A percentile compares a stretch with the other conserved stretches of the same genome.
Conservation (phyloP, 2,329 filamentous ascomycete genomes). For the Aspergillus latus region DNA sequence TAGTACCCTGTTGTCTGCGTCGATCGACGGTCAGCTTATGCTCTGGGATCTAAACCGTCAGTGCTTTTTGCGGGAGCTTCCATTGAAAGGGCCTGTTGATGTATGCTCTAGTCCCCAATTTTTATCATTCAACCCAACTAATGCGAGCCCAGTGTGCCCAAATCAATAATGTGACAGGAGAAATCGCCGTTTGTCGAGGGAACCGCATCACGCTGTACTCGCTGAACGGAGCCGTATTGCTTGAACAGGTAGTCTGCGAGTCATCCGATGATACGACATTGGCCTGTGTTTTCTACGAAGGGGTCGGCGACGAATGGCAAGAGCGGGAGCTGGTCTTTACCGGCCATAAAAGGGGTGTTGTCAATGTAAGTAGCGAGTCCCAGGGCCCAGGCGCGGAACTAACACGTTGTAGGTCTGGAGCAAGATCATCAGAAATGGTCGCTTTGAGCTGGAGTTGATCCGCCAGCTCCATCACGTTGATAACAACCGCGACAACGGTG, state of each 20-base stretch:
- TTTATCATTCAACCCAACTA: background rate
- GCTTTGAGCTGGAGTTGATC: slow-evolving; percentile 75
- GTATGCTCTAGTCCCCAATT: slow-evolving; percentile 29
- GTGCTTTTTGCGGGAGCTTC: slow-evolving; percentile 77
- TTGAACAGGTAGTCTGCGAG: slow-evolving; percentile 78
- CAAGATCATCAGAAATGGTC: slow-evolving; percentile 58
- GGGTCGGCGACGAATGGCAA: slow-evolving; percentile 85
- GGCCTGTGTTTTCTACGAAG: slow-evolving; percentile 90
- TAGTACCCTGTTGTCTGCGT: slow-evolving; percentile 81
- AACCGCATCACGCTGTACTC: slow-evolving; percentile 76
- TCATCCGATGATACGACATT: slow-evolving; percentile 72
- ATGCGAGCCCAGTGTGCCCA: slow-evolving; percentile 65
- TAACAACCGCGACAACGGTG: slow-evolving; percentile 60
- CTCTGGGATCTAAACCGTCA: slow-evolving; percentile 93
- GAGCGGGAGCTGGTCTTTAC: slow-evolving; percentile 85
- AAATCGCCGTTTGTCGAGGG: slow-evolving; percentile 81
- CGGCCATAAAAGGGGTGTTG: slow-evolving; percentile 77
- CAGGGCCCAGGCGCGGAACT: background rate
- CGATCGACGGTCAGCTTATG: slow-evolving; percentile 76
- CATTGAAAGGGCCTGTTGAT: slow-evolving; percentile 53
- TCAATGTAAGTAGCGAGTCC: slow-evolving; percentile 58
- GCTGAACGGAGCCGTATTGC: slow-evolving; percentile 78
- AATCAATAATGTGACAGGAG: slow-evolving; percentile 88
- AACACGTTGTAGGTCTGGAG: slow-evolving; percentile 53
- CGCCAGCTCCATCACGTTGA: slow-evolving; percentile 81